Base-by-base conservation (phyloP, 169 alveolate genomes). In the Eimeria brunetti region DNA sequence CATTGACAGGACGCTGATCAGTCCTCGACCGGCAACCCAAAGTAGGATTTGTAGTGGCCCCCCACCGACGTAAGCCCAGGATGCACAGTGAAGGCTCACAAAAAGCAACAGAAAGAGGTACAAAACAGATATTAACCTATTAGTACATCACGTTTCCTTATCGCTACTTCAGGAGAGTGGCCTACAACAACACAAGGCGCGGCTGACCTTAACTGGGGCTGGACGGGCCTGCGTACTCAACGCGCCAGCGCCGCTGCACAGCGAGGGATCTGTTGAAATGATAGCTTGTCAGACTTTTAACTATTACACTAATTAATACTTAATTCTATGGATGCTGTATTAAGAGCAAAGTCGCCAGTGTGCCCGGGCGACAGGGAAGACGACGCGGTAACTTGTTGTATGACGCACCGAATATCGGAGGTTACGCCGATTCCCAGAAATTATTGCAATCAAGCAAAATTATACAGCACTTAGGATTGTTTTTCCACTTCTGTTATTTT, bases 191-290 rank as follows among this genome's bases (percentile, higher is more conserved):
- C 51, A 73, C 83, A 73, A 73, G 56, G 83, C 81, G 18, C 33
- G 41, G 81, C 83, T 73, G 56, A 33, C 83, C 14, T 6, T 16
- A 56, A 73, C 83, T 36, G 83, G 83, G 83, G 83, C 83, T 73
- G 83, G 83, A 38, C 51, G 33, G 33, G 80, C 51, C 46, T 69
- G 80, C n/a, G 44, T 36, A 14, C 36, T 22, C 73, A 62, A 24
- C 38, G 73, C 73, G 38, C 38, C 73, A 62, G 22, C 38, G 36
- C 73, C 73, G 0, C n/a, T 67, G 73, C 41, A 67, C 22, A 33
- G 78, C 27, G 9, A 20, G 24, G 30, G 49, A 33, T 30, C 44
- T 14, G 11, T 67, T 12, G 78, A 67, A 33, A 20, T 67, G 46
- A 33, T 11, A 67, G 44, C 73, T 2, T 9, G 16, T 6, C 49